A percentile compares a stretch with the other conserved stretches of the same genome.
Evolutionary conservation across 768 basidiomycete genomes (phyloP).

Genomic region (Glaciozyma martinii): DNA sequence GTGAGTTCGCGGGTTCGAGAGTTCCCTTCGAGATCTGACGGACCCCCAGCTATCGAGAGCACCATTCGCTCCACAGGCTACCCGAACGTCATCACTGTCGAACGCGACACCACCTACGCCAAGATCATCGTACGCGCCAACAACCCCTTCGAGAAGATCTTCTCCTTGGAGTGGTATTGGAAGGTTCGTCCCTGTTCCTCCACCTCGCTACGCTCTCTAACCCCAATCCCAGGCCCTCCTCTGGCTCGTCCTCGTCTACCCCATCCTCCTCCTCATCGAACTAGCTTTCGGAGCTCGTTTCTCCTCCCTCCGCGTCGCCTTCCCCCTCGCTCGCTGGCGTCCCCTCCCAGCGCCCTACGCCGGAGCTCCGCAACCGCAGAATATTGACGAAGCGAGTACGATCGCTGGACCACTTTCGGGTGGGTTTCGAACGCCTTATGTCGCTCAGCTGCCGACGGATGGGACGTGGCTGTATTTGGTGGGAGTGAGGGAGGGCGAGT

Average conservation of each 20-base stretch:
- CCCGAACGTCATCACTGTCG: background rate
- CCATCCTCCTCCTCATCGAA: background rate
- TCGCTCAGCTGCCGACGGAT: background rate
- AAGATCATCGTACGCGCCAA: background rate
- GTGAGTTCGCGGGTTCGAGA: background rate
- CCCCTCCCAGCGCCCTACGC: background rate
- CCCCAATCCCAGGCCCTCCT: background rate
- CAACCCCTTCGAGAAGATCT: background rate
- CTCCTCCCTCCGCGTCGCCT: background rate
- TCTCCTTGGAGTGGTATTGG: background rate
- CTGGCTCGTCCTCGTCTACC: conserved; percentile 1
- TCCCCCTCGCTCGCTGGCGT: background rate
- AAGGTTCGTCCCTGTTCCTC: background rate
- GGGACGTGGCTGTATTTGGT: background rate
- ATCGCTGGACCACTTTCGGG: background rate
- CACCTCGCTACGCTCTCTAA: too few species aligned
- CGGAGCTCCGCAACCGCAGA: background rate
- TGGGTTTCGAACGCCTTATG: background rate
- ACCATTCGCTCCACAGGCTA: background rate
- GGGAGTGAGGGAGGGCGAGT: background rate
- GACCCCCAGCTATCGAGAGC: background rate
- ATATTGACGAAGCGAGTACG: background rate
- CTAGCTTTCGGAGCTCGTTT: background rate
- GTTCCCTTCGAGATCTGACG: background rate
- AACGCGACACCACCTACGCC: background rate